These are phyloP conservation scores for Parastagonospora avenae DNA, from an alignment of 2,329 filamentous ascomycete species.

Conservation along the genomic window DNA sequence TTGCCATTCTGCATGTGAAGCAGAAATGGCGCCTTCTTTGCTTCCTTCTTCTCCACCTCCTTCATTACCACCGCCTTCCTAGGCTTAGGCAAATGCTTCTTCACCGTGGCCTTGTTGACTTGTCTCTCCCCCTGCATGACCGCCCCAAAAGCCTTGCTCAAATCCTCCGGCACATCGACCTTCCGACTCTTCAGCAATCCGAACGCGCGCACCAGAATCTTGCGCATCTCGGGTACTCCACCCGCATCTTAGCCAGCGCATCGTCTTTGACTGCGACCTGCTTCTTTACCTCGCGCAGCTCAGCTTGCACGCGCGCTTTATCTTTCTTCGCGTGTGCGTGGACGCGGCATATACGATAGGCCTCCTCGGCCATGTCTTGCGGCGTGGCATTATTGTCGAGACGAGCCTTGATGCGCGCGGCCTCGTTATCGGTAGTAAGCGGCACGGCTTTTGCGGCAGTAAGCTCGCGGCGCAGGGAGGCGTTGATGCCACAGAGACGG, in stretches of 20 bases:
- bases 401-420: conserved; percentile 1
- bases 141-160: conserved; percentile 1
- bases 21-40: not conserved
- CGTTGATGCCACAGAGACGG: not conserved
- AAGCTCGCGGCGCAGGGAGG: not conserved
- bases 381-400: not conserved
- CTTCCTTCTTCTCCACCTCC: not conserved
- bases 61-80: not conserved
- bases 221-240: not conserved
- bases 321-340: conserved; percentile 1
- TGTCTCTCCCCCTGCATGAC: not conserved
- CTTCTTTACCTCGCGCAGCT: not conserved
- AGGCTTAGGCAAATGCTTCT: not conserved
- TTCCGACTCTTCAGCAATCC: conserved; percentile 1
- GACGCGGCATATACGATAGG: conserved; percentile 6
- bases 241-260: conserved; percentile 4
- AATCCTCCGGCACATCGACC: conserved; percentile 4
- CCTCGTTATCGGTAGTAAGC: conserved; percentile 1
- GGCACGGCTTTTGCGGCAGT: not conserved
- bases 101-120: not conserved
- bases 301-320: not conserved
- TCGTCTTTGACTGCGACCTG: conserved; percentile 4
- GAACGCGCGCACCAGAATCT: conserved; percentile 1
- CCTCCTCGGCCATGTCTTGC: conserved; percentile 4
- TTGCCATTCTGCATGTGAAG: conserved; percentile 3